Evolutionary conservation across 1,284 basidiomycete species (phyloP), one percentile per base, ranked within the genome.

Genomic region (Apiotrichum siamense): DNA sequence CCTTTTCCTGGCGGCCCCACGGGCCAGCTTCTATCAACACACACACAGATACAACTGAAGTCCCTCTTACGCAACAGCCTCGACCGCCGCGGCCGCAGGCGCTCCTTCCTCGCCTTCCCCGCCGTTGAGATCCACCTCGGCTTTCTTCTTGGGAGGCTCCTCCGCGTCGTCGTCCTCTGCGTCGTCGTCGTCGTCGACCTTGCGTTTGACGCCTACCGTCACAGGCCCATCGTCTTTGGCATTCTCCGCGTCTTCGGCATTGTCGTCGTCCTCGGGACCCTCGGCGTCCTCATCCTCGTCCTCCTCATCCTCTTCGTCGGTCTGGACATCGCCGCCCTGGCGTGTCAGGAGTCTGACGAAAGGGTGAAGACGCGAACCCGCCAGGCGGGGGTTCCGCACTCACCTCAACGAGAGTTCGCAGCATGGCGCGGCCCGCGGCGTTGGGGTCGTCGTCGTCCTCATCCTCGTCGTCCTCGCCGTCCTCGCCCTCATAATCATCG

Each of bases 361-460:
- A n/a, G n/a, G n/a, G n/a, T n/a, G n/a, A n/a, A n/a, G n/a, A n/a
- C n/a, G n/a, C n/a, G n/a, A n/a, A n/a, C n/a, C n/a, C n/a, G n/a
- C n/a, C n/a, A n/a, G n/a, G n/a, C n/a, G n/a, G n/a, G n/a, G 24
- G 24, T 18, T n/a, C 12, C 7, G 7, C 9, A 54, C 57, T 26
- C 44, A 58, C 57, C 41, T 55, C 39, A 12, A 58, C 48, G 18
- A 58, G 57, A 18, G 42, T 47, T 3, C 44, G 49, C 24, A 58
- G 57, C 52, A 54, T 44, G 20, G 43, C 36, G 29, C 57, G 49
- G 17, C 57, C 57, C 17, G 36, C 49, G 40, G 52, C 55, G 36
- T 54, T 47, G 20, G 55, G 55, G 47, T 57, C 55, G 21, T 47
- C 54, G 48, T 52, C 52, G 21, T 51, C 52, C 25, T 50, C 53